phyloP scores from a whole-genome alignment of 441 rosid genomes.

The Mallotus japonicus region DNA sequence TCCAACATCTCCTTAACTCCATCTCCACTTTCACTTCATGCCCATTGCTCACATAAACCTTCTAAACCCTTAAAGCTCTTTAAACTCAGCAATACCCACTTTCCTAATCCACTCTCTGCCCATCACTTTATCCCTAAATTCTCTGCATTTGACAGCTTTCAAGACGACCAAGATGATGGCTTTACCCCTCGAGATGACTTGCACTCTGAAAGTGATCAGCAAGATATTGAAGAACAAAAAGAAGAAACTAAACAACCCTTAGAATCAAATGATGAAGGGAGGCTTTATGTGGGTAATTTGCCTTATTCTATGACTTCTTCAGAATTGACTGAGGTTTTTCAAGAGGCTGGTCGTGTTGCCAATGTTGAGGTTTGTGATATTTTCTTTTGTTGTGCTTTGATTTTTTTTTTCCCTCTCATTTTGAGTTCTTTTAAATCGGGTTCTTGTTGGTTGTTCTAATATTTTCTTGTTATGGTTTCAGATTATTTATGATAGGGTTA shows the following conservation, averaged over 20 bases:
- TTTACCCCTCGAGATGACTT: constrained; percentile 26
- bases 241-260: constrained; percentile 17
- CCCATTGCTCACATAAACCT: constrained; percentile 26
- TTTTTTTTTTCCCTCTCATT: neutral
- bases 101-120: constrained; percentile 27
- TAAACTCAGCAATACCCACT: constrained; percentile 36
- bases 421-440: neutral
- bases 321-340: constrained; percentile 57
- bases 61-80: constrained; percentile 37
- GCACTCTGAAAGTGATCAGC: constrained; percentile 27
- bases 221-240: constrained; percentile 26
- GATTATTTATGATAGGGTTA: constrained; percentile 79
- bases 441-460: neutral
- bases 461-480: constrained; percentile 19
- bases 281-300: constrained; percentile 76
- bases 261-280: constrained; percentile 49
- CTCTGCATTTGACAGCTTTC: constrained; percentile 38
- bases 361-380: constrained; percentile 57
- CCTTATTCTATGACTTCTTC: constrained; percentile 71
- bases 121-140: constrained; percentile 35
- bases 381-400: neutral
- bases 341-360: constrained; percentile 70
- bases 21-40: constrained; percentile 30
- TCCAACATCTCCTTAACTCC: constrained; percentile 24
- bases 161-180: constrained; percentile 30